These are phyloP conservation scores for Vaccinium corymbosum DNA, from an alignment of 148 eudicot genomes.

Conservation along the genomic window DNA sequence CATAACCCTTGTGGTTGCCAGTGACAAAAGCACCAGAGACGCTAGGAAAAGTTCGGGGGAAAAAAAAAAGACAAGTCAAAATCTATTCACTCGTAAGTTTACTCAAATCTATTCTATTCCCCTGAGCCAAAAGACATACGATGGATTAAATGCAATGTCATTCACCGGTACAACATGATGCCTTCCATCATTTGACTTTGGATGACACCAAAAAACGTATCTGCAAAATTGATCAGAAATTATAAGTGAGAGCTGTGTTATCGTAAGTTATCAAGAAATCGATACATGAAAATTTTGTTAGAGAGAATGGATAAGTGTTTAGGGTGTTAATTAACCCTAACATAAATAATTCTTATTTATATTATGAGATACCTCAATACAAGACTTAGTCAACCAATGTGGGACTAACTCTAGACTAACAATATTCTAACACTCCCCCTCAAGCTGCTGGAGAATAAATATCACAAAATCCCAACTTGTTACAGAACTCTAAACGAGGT, in stretches of 20 bases:
- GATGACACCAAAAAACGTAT: conserved; percentile 75
- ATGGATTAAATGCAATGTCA: conserved; percentile 71
- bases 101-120: not conserved
- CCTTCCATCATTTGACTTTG: conserved; percentile 61
- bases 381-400: no score
- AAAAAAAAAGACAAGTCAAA: not conserved
- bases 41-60: conserved; percentile 24
- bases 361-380: no score
- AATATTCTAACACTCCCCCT: no score
- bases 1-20: conserved; percentile 78
- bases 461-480: no score
- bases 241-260: not conserved
- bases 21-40: conserved; percentile 59
- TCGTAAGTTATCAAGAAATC: not conserved
- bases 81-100: not conserved
- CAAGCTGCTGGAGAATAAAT: no score
- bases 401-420: no score
- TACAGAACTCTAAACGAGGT: no score
- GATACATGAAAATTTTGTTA: not conserved
- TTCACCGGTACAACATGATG: conserved; percentile 65
- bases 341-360: no score
- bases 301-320: no score
- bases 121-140: conserved; percentile 42
- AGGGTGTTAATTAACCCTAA: no score
- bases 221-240: conserved; percentile 30